These are phyloP conservation scores for Didymella pinodella DNA, from an alignment of 2,329 filamentous ascomycete species.

Conservation along the genomic window DNA sequence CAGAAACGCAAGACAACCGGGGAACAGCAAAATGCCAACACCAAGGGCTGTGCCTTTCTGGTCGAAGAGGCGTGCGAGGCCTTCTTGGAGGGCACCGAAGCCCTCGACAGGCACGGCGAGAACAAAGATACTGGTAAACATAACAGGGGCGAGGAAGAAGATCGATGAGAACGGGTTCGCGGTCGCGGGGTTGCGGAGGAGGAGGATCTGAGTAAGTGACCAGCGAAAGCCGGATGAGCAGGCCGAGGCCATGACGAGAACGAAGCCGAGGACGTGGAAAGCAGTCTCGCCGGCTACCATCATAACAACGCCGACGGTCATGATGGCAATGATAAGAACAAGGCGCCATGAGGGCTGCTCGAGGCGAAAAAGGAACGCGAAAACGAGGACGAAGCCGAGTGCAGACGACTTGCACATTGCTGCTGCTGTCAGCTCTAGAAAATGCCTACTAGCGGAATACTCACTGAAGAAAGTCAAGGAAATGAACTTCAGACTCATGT, in stretches of 20 bases:
- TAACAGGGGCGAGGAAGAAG: conserved; percentile 95
- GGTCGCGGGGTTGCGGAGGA: conserved; percentile 91
- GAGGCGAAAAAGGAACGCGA: conserved; percentile 92
- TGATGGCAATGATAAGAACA: conserved; percentile 84
- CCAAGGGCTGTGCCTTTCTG: conserved; percentile 73
- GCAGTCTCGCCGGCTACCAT: conserved; percentile 97
- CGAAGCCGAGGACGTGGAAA: conserved; percentile 85
- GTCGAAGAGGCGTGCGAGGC: conserved; percentile 68
- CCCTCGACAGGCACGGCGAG: conserved; percentile 91
- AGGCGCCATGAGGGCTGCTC: conserved; percentile 87
- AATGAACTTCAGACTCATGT: conserved; percentile 95
- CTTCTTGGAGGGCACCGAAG: conserved; percentile 70
- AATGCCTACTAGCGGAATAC: conserved; percentile 16
- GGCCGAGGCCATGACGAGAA: conserved; percentile 89
- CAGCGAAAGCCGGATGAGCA: conserved; percentile 97
- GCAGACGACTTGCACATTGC: conserved; percentile 99
- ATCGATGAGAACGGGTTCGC: conserved; percentile 97
- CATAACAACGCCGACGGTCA: conserved; percentile 94
- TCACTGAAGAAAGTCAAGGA: conserved; percentile 90
- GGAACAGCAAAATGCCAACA: conserved; percentile 82
- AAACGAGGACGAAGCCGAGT: conserved; percentile 91
- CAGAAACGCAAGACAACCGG: conserved; percentile 87
- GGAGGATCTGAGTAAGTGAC: conserved; percentile 96
- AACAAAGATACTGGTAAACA: conserved; percentile 83
- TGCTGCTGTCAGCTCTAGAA: conserved; percentile 35